These are phyloP conservation scores for Pseudocercospora pini-densiflorae DNA, from an alignment of 2,329 filamentous ascomycete species.

Conservation along the genomic window DNA sequence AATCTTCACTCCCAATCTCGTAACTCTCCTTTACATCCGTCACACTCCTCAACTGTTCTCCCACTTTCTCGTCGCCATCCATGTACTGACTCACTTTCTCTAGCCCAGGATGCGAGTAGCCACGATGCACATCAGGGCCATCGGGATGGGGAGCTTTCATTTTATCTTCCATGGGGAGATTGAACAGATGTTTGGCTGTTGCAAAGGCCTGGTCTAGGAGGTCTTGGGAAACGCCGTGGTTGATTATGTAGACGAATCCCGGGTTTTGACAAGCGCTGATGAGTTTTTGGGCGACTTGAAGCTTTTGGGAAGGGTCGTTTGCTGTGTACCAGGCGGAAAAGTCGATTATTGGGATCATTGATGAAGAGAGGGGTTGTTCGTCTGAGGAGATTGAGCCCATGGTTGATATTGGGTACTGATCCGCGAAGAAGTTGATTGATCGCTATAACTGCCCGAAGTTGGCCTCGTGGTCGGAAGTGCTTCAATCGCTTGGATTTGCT, in stretches of 20 bases:
- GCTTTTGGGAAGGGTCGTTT: neutral
- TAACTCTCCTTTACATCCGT: constrained; percentile 44
- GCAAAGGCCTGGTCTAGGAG: constrained; percentile 36
- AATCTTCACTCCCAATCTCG: constrained; percentile 52
- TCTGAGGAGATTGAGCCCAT: neutral
- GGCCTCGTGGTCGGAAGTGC: too few species aligned
- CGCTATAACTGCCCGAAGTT: too few species aligned
- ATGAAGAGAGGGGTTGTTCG: neutral
- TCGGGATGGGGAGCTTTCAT: constrained; percentile 46
- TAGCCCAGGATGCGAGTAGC: constrained; percentile 42
- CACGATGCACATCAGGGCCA: constrained; percentile 45
- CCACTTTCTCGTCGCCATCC: constrained; percentile 15
- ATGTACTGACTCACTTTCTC: constrained; percentile 20
- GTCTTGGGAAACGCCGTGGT: constrained; percentile 43
- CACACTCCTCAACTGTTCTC: constrained; percentile 16
- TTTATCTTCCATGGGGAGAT: constrained; percentile 41
- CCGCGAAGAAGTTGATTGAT: neutral
- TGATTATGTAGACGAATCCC: constrained; percentile 50
- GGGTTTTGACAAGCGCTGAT: constrained; percentile 44
- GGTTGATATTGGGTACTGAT: neutral
- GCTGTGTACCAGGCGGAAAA: constrained; percentile 23
- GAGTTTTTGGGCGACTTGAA: constrained; percentile 38
- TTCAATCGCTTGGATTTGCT: too few species aligned
- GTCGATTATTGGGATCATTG: constrained; percentile 32
- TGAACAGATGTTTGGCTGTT: constrained; percentile 44